Base-by-base conservation (phyloP, 306 rosid species). In the Sicyos baderoa region DNA sequence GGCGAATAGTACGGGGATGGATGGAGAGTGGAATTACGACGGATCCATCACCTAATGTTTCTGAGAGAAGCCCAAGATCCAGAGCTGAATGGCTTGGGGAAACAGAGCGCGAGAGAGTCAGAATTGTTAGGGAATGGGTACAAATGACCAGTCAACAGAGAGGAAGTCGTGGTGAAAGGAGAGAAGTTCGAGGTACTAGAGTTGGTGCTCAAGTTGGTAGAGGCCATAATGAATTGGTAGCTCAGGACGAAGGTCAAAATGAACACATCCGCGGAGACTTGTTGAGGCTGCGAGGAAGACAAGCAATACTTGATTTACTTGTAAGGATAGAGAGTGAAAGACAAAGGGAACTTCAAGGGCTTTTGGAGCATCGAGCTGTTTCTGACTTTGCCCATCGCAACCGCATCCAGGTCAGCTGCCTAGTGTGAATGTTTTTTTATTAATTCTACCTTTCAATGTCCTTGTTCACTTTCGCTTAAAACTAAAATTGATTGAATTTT, bases 1-100 rank as follows among this genome's bases (percentile, higher is more conserved):
- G 97, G 74, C 99, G 88, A 71, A 88, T 94, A 72, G 99, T 87
- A 76, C 82, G 96, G 69, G 99, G 99, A 79, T 94, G 97, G 99
- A 94, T 94, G 99, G 99, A 88, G 75, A 90, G 95, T 79, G 99
- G 97, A 58, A 83, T 94, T 56, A 79, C 85, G 76, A 25, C 29
- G 0, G 96, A 94, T 72, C 96, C 58, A 81, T 78, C 97, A 40
- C 78, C 96, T 44, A 86, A 82, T 79, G 88, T 87, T 71, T 79
- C 81, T 75, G 95, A 82, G 74, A 85, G 95, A 82, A 86, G 74
- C 82, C 82, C 76, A 75, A 85, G 79, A 74, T 90, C 72, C 62
- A 80, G 99, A 73, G 88, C 90, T 62, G 99, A 94, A 71, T 94
- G 99, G 99, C 99, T 94, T 73, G 99, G 99, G 66, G 99, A 94